Conservation (phyloP, 495 filamentous ascomycete genomes). For the Geopyxis carbonaria region DNA sequence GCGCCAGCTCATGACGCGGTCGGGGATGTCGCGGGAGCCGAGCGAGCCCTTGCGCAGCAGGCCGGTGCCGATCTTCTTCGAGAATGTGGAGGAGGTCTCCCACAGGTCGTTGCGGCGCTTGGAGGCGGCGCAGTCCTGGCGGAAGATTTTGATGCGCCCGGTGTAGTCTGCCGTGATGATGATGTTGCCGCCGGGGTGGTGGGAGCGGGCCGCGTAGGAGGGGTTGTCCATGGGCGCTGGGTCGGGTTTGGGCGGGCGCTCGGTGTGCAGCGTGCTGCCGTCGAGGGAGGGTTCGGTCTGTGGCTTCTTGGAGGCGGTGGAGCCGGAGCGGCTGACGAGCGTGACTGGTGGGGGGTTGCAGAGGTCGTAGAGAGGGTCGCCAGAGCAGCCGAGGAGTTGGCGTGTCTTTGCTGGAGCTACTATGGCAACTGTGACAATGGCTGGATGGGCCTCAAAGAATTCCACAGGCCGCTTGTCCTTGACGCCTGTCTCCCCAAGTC, state of each 20-base stretch:
- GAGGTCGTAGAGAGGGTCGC: conserved; percentile 86
- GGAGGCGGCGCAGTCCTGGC: conserved; percentile 68
- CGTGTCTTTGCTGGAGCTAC: conserved; percentile 68
- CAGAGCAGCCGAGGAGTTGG: conserved; percentile 57
- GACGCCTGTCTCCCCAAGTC: conserved; percentile 38
- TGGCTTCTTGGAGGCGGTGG: conserved; percentile 7
- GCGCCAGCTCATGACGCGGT: conserved; percentile 85
- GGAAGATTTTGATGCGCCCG: conserved; percentile 81
- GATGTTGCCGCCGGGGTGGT: conserved; percentile 74
- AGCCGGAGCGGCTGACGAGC: conserved; percentile 56
- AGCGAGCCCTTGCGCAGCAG: conserved; percentile 36
- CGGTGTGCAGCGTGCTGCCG: too few species aligned
- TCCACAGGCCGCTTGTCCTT: conserved; percentile 68
- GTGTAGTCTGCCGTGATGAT: conserved; percentile 79
- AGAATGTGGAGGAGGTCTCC: conserved; percentile 62
- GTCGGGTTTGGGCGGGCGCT: conserved; percentile 25
- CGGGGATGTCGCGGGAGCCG: conserved; percentile 44
- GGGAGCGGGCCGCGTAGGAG: conserved; percentile 35
- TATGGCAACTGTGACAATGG: conserved; percentile 71
- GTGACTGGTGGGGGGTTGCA: conserved; percentile 91
- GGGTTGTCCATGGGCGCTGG: conserved; percentile 48
- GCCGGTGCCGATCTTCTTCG: conserved; percentile 43
- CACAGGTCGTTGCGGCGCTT: conserved; percentile 44
- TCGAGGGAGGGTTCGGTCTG: background rate
- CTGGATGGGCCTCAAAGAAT: conserved; percentile 63